A percentile compares a stretch with the other conserved stretches of the same genome.
phyloP scores from a whole-genome alignment of 352 stramenopile genomes.

The Phytopythium kandeliae region DNA sequence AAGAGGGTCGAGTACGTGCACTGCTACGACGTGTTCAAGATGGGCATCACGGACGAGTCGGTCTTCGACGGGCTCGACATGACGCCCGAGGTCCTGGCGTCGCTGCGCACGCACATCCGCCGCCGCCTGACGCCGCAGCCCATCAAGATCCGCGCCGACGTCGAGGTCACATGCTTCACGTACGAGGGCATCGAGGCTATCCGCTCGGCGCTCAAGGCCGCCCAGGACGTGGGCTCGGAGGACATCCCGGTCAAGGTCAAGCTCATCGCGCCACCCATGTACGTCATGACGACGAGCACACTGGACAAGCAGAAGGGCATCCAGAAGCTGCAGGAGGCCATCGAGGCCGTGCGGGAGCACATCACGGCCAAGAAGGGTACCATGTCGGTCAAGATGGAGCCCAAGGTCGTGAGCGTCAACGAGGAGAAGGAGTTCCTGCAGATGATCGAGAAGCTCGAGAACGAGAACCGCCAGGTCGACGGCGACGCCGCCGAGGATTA shows the following conservation, averaged over 20 bases:
- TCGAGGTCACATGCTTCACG: conserved; percentile 99
- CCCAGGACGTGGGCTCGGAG: conserved; percentile 78
- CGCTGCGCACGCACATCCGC: conserved; percentile 96
- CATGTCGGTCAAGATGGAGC: conserved; percentile 97
- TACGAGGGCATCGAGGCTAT: conserved; percentile 99
- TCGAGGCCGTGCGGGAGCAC: conserved; percentile 91
- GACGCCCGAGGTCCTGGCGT: conserved; percentile 70
- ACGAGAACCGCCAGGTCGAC: conserved; percentile 98
- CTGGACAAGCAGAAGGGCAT: conserved; percentile 98
- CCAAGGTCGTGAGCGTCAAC: conserved; percentile 98
- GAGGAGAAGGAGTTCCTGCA: conserved; percentile 98
- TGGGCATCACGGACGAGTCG: conserved; percentile 89
- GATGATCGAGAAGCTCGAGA: conserved; percentile 98
- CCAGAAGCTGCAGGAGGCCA: conserved; percentile 94
- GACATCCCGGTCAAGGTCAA: conserved; percentile 97
- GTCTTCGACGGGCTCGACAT: conserved; percentile 92
- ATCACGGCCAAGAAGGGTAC: conserved; percentile 95
- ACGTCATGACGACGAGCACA: conserved; percentile 98
- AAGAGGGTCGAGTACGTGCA: conserved; percentile 94
- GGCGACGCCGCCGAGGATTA: conserved; percentile 96
- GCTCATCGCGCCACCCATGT: conserved; percentile 98
- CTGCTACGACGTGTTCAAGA: conserved; percentile 99
- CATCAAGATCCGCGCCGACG: conserved; percentile 99
- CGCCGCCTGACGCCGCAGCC: conserved; percentile 96
- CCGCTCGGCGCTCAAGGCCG: conserved; percentile 93